Evolutionary conservation across 257 asterid species (phyloP).

Genomic region (Capsicum pubescens): DNA sequence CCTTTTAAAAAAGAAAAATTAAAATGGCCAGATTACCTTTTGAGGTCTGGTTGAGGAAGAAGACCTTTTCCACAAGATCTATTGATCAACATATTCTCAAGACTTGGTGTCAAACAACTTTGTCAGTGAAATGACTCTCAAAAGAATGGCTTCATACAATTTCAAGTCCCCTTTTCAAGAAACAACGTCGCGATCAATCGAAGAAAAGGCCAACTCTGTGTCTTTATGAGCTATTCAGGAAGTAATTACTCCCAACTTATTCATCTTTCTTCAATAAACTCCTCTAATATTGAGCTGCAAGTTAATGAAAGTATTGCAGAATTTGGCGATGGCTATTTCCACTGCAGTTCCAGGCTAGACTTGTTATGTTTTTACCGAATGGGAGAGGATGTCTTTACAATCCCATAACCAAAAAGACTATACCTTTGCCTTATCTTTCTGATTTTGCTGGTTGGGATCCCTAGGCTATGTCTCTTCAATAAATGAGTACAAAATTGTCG

Average conservation of each 20-base stretch:
- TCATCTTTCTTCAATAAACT: not conserved
- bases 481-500: not conserved
- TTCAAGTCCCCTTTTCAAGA: conserved; percentile 28
- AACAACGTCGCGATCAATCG: not conserved
- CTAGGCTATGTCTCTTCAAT: conserved; percentile 1
- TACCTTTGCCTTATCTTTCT: not conserved
- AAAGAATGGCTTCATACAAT: conserved; percentile 30
- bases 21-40: no score
- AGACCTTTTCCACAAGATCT: not conserved
- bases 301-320: not conserved
- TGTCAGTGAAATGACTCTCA: conserved; percentile 30
- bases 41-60: no score
- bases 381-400: not conserved
- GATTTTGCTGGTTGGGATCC: not conserved
- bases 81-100: conserved; percentile 20
- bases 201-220: conserved; percentile 10
- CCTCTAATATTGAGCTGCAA: not conserved
- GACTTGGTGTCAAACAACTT: conserved; percentile 28
- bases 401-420: not conserved
- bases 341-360: not conserved
- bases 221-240: not conserved
- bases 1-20: no score
- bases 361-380: conserved; percentile 23
- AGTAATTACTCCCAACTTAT: not conserved
- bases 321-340: not conserved